Evolutionary conservation across 1,284 basidiomycete genomes (phyloP).

Genomic region (Austroboletus rostrupii): DNA sequence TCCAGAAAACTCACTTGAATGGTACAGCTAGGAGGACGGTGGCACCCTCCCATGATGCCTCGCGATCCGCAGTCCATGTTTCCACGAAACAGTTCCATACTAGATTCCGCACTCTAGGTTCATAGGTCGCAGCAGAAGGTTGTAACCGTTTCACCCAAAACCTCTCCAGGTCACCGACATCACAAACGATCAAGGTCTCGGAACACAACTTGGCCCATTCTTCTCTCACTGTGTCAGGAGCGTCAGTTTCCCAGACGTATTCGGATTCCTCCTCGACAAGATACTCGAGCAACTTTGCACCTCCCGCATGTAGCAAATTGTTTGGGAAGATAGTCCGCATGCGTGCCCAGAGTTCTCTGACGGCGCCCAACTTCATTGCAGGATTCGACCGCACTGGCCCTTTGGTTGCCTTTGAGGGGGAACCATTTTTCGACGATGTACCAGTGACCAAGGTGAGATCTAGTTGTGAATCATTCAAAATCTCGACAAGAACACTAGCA

Average conservation of each 20-base stretch:
- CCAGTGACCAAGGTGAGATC: slow-evolving; percentile 38
- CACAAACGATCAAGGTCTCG: slow-evolving; percentile 45
- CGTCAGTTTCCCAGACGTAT: slow-evolving; percentile 43
- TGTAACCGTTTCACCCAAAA: slow-evolving; percentile 46
- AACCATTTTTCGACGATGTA: slow-evolving; percentile 12
- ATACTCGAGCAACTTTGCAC: slow-evolving; percentile 42
- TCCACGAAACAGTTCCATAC: slow-evolving; percentile 56
- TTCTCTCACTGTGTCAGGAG: slow-evolving; percentile 36
- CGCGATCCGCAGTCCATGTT: slow-evolving; percentile 44
- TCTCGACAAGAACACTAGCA: slow-evolving; percentile 41
- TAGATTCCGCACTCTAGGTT: slow-evolving; percentile 31
- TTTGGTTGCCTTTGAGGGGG: slow-evolving; percentile 1
- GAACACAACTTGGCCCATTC: slow-evolving; percentile 61
- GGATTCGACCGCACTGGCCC: slow-evolving; percentile 33
- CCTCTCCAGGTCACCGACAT: slow-evolving; percentile 40
- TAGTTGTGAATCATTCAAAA: slow-evolving; percentile 51
- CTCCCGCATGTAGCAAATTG: slow-evolving; percentile 38
- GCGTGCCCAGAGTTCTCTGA: slow-evolving; percentile 52
- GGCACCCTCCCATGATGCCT: slow-evolving; percentile 49
- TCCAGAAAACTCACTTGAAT: slow-evolving; percentile 46
- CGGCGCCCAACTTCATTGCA: slow-evolving; percentile 47
- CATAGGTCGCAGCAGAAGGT: slow-evolving; percentile 21
- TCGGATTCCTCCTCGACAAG: slow-evolving; percentile 47
- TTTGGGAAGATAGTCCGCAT: slow-evolving; percentile 42
- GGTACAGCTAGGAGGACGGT: slow-evolving; percentile 57